A percentile compares a stretch with the other conserved stretches of the same genome.
These are phyloP conservation scores for Trifolium repens DNA, from an alignment of 306 rosid species.

Conservation along the genomic window DNA sequence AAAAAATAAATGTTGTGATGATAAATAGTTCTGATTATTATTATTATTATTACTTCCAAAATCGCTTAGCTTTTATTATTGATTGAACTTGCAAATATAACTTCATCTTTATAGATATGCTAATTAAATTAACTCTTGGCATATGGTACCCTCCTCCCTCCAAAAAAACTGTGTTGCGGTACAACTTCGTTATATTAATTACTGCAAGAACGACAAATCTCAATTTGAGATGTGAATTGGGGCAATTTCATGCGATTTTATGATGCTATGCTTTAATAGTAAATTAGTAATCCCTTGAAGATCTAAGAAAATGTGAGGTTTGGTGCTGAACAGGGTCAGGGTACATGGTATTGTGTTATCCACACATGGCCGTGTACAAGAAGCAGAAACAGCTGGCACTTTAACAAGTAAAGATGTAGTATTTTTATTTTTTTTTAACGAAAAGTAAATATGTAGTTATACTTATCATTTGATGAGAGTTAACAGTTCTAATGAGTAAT, in stretches of 20 bases:
- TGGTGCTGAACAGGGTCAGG: not conserved
- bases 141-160: constrained; percentile 2
- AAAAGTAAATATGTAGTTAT: constrained; percentile 7
- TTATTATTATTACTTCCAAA: constrained; percentile 6
- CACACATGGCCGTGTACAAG: constrained; percentile 4
- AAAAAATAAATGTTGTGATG: not conserved
- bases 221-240: constrained; percentile 3
- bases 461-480: constrained; percentile 11
- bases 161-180: constrained; percentile 1
- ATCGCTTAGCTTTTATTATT: not conserved
- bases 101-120: not conserved
- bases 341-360: not conserved
- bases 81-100: constrained; percentile 4
- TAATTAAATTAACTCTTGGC: not conserved
- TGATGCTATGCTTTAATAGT: not conserved
- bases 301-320: not conserved
- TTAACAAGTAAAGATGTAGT: not conserved
- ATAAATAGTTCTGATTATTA: constrained; percentile 6
- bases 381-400: constrained; percentile 12
- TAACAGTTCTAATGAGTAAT: not conserved
- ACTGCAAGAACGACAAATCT: not conserved
- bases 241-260: not conserved
- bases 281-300: not conserved
- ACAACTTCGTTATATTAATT: constrained; percentile 5
- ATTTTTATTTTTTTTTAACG: too few relatives aligned